Conservation (phyloP, 495 filamentous ascomycete genomes). For the Penicillium pancosmium region DNA sequence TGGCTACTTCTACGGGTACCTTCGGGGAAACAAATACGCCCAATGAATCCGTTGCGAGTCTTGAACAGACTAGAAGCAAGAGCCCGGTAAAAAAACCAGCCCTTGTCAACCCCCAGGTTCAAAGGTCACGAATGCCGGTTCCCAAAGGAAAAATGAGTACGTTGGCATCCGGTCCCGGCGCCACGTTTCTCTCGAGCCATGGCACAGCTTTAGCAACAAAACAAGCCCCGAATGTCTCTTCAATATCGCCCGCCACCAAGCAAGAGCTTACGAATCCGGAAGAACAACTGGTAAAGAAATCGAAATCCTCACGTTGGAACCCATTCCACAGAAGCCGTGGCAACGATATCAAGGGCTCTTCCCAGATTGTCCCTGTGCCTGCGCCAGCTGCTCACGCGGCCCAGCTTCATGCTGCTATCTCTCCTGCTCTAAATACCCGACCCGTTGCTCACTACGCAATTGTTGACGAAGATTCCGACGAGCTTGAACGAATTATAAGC, state of each 20-base stretch:
- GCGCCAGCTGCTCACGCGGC: constrained; percentile 17
- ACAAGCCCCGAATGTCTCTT: neutral
- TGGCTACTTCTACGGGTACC: constrained; percentile 32
- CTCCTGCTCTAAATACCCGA: constrained; percentile 40
- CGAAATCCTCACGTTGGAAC: constrained; percentile 61
- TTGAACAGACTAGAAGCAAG: constrained; percentile 7
- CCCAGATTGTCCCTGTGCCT: constrained; percentile 7
- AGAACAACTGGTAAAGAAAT: constrained; percentile 31
- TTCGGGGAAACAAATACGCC: constrained; percentile 17
- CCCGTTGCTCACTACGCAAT: constrained; percentile 80
- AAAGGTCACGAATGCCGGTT: constrained; percentile 27
- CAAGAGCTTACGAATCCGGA: constrained; percentile 6
- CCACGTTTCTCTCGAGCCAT: constrained; percentile 32
- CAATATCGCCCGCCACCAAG: neutral
- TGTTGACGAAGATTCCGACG: constrained; percentile 73
- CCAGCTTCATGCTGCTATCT: constrained; percentile 44
- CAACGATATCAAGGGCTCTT: constrained; percentile 23
- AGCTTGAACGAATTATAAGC: constrained; percentile 67
- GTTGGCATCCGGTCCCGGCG: constrained; percentile 29
- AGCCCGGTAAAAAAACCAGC: constrained; percentile 11
- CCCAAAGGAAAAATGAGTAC: constrained; percentile 18
- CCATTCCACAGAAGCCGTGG: constrained; percentile 67
- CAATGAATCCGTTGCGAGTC: constrained; percentile 10
- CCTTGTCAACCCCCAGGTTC: neutral
- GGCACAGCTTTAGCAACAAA: constrained; percentile 19